phyloP scores from a whole-genome alignment of 2,329 filamentous ascomycete genomes.

The Colletotrichum eremochloae region DNA sequence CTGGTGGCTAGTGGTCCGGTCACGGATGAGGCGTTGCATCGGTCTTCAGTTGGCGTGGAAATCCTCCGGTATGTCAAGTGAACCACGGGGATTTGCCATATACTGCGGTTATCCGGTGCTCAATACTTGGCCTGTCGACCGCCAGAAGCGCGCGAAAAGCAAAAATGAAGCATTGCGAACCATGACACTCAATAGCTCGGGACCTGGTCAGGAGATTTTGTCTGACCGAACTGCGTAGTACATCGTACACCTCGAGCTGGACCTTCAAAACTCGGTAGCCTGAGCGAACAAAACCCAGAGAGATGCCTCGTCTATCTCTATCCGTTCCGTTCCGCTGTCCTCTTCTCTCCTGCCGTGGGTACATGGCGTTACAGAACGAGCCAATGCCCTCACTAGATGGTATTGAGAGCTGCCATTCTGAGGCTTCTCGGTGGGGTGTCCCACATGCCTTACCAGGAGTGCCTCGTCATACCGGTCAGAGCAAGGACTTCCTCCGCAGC shows the following conservation, averaged over 20 bases:
- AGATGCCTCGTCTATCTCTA: slow-evolving; percentile 1
- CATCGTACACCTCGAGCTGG: slow-evolving; percentile 14
- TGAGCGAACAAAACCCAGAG: slow-evolving; percentile 9
- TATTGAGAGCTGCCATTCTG: slow-evolving; percentile 33
- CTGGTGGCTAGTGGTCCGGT: slow-evolving; percentile 33
- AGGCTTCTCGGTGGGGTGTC: slow-evolving; percentile 32
- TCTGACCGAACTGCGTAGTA: neutral
- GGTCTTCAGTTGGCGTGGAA: slow-evolving; percentile 39
- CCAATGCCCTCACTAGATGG: slow-evolving; percentile 8
- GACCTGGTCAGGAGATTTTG: slow-evolving; percentile 2
- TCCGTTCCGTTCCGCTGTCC: neutral
- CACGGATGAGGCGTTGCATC: slow-evolving; percentile 35
- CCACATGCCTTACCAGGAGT: slow-evolving; percentile 14
- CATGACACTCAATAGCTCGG: slow-evolving; percentile 5
- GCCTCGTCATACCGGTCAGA: slow-evolving; percentile 19
- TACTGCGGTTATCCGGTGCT: neutral
- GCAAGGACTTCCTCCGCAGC: slow-evolving; percentile 15
- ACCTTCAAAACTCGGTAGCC: slow-evolving; percentile 20
- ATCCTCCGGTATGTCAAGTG: slow-evolving; percentile 38
- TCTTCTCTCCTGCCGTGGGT: slow-evolving; percentile 28
- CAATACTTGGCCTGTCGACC: neutral
- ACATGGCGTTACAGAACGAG: slow-evolving; percentile 31
- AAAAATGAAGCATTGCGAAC: slow-evolving; percentile 19
- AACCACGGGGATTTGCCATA: slow-evolving; percentile 3
- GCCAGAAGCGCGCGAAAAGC: slow-evolving; percentile 32